A percentile compares a stretch with the other conserved stretches of the same genome.
Evolutionary conservation across 2,329 filamentous ascomycete genomes (phyloP).

Genomic region (Fusarium tanahbumbuense): DNA sequence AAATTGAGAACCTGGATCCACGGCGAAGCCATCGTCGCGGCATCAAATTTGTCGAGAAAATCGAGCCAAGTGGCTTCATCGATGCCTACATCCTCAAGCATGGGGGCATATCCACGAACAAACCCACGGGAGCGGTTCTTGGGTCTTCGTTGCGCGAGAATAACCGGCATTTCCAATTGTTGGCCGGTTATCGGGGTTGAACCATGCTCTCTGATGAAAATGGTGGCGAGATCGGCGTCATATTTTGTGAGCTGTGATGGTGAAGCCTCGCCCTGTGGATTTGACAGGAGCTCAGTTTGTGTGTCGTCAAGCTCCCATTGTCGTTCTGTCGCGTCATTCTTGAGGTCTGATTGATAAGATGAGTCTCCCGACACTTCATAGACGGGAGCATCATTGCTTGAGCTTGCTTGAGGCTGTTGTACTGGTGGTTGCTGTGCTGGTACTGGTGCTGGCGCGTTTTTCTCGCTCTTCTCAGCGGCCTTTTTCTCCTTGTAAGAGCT

Average conservation of each 20-base stretch:
- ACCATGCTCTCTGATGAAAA: conserved; percentile 1
- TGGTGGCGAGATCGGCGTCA: conserved; percentile 9
- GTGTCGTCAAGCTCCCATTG: conserved; percentile 22
- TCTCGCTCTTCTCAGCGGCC: not conserved
- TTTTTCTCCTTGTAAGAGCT: conserved; percentile 19
- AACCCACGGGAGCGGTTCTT: conserved; percentile 21
- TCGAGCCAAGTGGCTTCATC: conserved; percentile 15
- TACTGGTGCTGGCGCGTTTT: not conserved
- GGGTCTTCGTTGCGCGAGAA: conserved; percentile 17
- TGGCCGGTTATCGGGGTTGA: not conserved
- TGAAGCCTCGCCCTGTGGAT: not conserved
- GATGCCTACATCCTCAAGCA: conserved; percentile 5
- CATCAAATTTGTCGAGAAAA: conserved; percentile 20
- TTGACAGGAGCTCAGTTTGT: conserved; percentile 5
- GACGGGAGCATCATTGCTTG: not conserved
- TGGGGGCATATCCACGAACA: conserved; percentile 16
- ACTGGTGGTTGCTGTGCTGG: too few relatives aligned
- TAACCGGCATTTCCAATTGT: conserved; percentile 5
- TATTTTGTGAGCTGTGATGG: not conserved
- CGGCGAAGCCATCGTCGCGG: conserved; percentile 2
- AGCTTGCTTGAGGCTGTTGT: not conserved
- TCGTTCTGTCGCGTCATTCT: not conserved
- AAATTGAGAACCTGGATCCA: conserved; percentile 24
- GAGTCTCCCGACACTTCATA: not conserved
- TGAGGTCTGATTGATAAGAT: not conserved